These are phyloP conservation scores for Aureobasidium uvarum DNA, from an alignment of 2,329 filamentous ascomycete genomes.

Conservation along the genomic window DNA sequence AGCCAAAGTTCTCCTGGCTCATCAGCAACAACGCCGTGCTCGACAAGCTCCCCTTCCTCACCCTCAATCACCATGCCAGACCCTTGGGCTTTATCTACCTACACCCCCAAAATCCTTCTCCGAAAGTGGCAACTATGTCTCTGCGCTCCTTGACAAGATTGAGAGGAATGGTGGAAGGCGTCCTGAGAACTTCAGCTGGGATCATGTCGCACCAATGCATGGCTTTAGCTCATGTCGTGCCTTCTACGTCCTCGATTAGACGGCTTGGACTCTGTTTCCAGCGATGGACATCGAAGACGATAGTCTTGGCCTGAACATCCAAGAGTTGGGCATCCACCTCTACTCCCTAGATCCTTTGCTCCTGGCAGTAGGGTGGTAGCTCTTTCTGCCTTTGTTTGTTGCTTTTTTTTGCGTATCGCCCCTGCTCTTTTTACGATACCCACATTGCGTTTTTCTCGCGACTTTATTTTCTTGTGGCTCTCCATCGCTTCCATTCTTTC, in stretches of 20 bases:
- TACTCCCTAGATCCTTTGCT: neutral
- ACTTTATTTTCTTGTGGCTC: neutral
- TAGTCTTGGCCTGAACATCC: neutral
- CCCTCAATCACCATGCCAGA: neutral
- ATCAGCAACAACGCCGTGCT: neutral
- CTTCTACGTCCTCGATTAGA: constrained; percentile 14
- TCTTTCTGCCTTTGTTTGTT: neutral
- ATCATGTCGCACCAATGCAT: constrained; percentile 9
- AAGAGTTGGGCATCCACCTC: neutral
- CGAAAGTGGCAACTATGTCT: neutral
- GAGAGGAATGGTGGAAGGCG: neutral
- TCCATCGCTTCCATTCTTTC: neutral
- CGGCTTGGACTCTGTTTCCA: neutral
- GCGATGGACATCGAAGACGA: neutral
- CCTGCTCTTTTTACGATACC: neutral
- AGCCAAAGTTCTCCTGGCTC: neutral
- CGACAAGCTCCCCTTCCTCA: neutral
- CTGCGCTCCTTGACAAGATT: neutral
- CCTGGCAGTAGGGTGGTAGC: neutral
- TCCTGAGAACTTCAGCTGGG: constrained; percentile 9
- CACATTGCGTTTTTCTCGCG: neutral
- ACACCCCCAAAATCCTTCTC: neutral
- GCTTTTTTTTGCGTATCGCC: neutral
- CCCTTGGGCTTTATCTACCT: neutral
- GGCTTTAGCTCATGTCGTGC: neutral